A percentile compares a stretch with the other conserved stretches of the same genome.
Conservation (phyloP, 352 stramenopile genomes). For the Phytophthora pini region DNA sequence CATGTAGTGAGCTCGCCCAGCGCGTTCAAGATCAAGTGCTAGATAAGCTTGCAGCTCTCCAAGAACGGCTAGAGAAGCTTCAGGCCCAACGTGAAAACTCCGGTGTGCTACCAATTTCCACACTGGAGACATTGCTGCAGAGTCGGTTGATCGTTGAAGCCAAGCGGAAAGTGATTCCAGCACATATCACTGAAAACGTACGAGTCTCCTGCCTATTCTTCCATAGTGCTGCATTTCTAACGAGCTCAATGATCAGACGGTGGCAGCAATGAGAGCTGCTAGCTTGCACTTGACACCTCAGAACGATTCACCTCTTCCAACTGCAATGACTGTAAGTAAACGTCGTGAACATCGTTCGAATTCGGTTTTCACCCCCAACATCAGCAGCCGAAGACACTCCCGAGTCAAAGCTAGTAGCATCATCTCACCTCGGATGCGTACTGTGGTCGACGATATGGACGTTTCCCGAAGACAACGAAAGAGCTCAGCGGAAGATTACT, state of each 20-base stretch:
- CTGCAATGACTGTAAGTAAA: not conserved
- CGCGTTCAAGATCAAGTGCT: slow-evolving; percentile 51
- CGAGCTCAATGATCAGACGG: slow-evolving; percentile 37
- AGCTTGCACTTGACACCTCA: slow-evolving; percentile 29
- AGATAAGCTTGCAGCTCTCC: slow-evolving; percentile 48
- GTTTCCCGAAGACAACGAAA: slow-evolving; percentile 4
- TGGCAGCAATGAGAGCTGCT: slow-evolving; percentile 48
- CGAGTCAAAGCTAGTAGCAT: slow-evolving; percentile 28
- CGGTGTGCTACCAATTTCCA: slow-evolving; percentile 51
- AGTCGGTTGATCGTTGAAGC: slow-evolving; percentile 69
- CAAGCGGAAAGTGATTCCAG: slow-evolving; percentile 60
- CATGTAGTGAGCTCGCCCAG: slow-evolving; percentile 45
- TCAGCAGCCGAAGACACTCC: not conserved
- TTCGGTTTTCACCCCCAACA: slow-evolving; percentile 7
- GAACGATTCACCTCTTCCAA: not conserved
- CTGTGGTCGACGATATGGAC: slow-evolving; percentile 12
- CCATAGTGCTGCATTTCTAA: too few species aligned
- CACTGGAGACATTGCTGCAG: slow-evolving; percentile 56
- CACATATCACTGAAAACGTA: slow-evolving; percentile 55
- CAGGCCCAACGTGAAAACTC: slow-evolving; percentile 47
- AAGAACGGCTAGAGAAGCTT: slow-evolving; percentile 50
- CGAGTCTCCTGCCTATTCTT: not conserved
- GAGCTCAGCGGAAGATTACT: slow-evolving; percentile 4
- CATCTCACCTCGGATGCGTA: slow-evolving; percentile 36
- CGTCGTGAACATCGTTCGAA: slow-evolving; percentile 16